Conservation (phyloP, 139 green algal genomes). For the Haematococcus lacustris region DNA sequence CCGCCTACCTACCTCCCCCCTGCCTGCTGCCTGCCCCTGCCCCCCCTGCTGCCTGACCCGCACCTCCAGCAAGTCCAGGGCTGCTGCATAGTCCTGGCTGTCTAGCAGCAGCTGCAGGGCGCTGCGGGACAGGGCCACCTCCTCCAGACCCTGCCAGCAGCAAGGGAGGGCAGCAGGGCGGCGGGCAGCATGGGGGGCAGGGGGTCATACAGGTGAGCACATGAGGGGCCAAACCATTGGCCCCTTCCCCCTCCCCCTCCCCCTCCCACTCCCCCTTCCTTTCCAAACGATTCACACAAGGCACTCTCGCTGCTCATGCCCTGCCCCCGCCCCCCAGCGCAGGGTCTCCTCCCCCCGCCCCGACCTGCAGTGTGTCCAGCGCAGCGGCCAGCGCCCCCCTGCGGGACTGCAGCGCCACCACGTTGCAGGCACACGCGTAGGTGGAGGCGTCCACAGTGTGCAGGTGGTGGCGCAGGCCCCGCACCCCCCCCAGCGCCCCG, state of each 20-base stretch:
- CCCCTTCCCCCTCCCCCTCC: not conserved
- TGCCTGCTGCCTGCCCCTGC: too few relatives aligned
- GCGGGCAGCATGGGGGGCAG: not conserved
- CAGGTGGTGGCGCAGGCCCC: slow-evolving; percentile 14
- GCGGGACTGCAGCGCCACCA: slow-evolving; percentile 50
- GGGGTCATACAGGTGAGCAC: not conserved
- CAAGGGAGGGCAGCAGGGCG: not conserved
- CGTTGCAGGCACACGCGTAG: slow-evolving; percentile 36
- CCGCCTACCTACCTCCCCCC: too few relatives aligned
- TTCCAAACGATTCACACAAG: slow-evolving; percentile 8
- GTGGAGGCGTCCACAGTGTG: slow-evolving; percentile 49
- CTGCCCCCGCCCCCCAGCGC: slow-evolving; percentile 34
- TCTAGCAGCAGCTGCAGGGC: slow-evolving; percentile 66
- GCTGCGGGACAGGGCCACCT: slow-evolving; percentile 41
- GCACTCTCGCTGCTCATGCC: slow-evolving; percentile 55
- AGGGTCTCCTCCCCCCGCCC: slow-evolving; percentile 52
- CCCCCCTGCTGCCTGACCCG: too few relatives aligned
- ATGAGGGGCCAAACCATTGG: not conserved
- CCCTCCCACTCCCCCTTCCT: not conserved
- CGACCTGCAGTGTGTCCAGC: slow-evolving; percentile 50
- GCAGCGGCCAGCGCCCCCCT: slow-evolving; percentile 48
- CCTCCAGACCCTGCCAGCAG: slow-evolving; percentile 46
- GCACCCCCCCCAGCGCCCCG: slow-evolving; percentile 16
- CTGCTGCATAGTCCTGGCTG: slow-evolving; percentile 60
- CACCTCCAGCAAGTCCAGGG: slow-evolving; percentile 63